Base-by-base conservation (phyloP, 2,329 filamentous ascomycete species). In the Aspergillus aculeatinus region DNA sequence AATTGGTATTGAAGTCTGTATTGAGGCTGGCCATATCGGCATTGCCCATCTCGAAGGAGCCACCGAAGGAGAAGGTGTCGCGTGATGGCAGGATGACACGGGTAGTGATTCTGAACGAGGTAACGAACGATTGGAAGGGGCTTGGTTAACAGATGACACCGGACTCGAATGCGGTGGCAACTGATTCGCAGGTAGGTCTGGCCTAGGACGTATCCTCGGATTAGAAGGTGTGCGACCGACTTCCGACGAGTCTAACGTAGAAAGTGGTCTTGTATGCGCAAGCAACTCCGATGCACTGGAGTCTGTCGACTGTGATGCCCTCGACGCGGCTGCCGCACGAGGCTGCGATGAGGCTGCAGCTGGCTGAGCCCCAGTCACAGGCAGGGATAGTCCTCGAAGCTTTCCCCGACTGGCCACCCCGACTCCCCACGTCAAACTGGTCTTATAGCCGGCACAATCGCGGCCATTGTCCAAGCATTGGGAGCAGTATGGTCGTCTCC, bases 391-490 rank as follows among this genome's bases (percentile, higher is more conserved):
- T 44, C 94, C 94, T 63, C 94, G 87, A 64, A 98, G 87, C 81
- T 98, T 98, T 73, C 94, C 94, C 71, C 94, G 88, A 78, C 93
- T 97, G 59, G 94, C 94, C 60, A 98, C 94, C 55, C 94, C 94
- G 51, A 97, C 91, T 48, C 92, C 92, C 94, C 94, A 98, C 51
- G 94, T 98, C 77, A 98, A 83, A 68, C 94, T 93, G 16, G 94
- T 98, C 80, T 96, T 96, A 82, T 98, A 98, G 61, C 94, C 94
- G 29, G 91, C 92, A 80, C 94, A 98, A 73, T 96, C 92, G 74
- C 92, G 92, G 65, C 92, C 93, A 65, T 92, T 84, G 68, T 96
- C 91, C 64, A 98, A 85, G 76, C 94, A 99, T 78, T 92, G 93
- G 49, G 92, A 92, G 80, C 95, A 98, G 79, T 97, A 98, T 9